phyloP scores from a whole-genome alignment of 2,329 filamentous ascomycete genomes.

The Camptophora hylomeconis region DNA sequence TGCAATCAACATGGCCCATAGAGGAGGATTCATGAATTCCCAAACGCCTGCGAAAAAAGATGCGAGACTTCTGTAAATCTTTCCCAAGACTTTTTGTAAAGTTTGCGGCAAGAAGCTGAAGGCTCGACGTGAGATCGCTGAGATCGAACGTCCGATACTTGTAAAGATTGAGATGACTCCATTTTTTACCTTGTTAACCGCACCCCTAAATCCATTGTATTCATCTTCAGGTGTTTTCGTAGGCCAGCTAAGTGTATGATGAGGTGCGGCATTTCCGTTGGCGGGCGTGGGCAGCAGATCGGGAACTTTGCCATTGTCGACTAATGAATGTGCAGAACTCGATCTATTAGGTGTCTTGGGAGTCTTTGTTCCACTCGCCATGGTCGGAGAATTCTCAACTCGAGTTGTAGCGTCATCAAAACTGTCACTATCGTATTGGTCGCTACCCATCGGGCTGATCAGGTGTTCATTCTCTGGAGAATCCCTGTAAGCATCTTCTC shows the following conservation, averaged over 20 bases:
- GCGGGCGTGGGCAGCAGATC: conserved; percentile 30
- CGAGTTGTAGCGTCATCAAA: conserved; percentile 13
- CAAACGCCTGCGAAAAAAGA: conserved; percentile 57
- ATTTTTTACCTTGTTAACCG: conserved; percentile 20
- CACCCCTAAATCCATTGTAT: conserved; percentile 19
- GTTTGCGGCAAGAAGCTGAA: conserved; percentile 40
- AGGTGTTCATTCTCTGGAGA: conserved; percentile 20
- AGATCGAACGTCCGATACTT: conserved; percentile 12
- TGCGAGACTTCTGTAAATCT: conserved; percentile 26
- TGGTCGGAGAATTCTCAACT: conserved; percentile 14
- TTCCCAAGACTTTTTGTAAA: conserved; percentile 38
- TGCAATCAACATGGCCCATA: conserved; percentile 94
- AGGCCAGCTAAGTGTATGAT: conserved; percentile 38
- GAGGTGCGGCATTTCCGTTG: conserved; percentile 34
- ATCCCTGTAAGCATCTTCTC: conserved; percentile 28
- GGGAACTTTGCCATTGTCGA: conserved; percentile 4
- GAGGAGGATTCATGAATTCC: conserved; percentile 95
- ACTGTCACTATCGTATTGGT: conserved; percentile 11
- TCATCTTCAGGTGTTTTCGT: conserved; percentile 18
- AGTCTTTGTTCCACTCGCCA: conserved; percentile 15
- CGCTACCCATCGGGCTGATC: conserved; percentile 11
- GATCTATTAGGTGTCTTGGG: conserved; percentile 10
- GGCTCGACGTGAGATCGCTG: conserved; percentile 17
- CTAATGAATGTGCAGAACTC: conserved; percentile 1
- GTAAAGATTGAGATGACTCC: conserved; percentile 13